Conservation (phyloP, 768 basidiomycete species). For the Russula olivacea region DNA sequence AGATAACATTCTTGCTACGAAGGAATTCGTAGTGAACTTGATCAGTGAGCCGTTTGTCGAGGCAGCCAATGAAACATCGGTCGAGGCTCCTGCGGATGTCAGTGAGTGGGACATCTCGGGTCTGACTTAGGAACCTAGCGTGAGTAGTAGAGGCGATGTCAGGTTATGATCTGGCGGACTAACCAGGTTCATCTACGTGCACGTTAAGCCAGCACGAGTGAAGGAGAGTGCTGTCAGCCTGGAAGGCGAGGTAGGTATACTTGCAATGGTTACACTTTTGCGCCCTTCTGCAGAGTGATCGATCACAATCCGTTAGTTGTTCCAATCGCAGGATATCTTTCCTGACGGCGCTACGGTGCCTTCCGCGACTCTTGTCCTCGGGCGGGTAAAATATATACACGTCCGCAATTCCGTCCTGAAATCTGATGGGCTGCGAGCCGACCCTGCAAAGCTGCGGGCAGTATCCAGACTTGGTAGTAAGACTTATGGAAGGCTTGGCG, state of each 20-base stretch:
- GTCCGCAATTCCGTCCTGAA: constrained; percentile 44
- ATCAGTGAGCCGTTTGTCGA: constrained; percentile 62
- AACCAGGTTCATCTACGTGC: constrained; percentile 32
- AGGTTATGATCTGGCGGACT: constrained; percentile 1
- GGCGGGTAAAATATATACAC: constrained; percentile 50
- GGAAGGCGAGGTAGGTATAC: constrained; percentile 50
- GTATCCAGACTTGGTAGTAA: constrained; percentile 52
- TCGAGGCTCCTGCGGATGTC: constrained; percentile 47
- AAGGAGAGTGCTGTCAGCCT: constrained; percentile 53
- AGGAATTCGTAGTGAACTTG: constrained; percentile 66
- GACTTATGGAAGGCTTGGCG: constrained; percentile 44
- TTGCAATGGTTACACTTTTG: constrained; percentile 1
- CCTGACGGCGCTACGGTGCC: constrained; percentile 34
- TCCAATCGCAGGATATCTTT: constrained; percentile 45
- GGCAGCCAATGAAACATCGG: constrained; percentile 49
- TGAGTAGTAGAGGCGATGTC: constrained; percentile 32
- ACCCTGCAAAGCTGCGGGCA: constrained; percentile 44
- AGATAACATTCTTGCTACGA: constrained; percentile 56
- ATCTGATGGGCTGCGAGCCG: constrained; percentile 38
- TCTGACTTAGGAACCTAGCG: constrained; percentile 47
- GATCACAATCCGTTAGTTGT: constrained; percentile 38
- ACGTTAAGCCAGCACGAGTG: constrained; percentile 48
- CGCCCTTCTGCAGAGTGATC: constrained; percentile 17
- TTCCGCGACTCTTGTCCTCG: constrained; percentile 45
- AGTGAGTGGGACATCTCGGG: constrained; percentile 61